These are phyloP conservation scores for Aureobasidium musti DNA, from an alignment of 2,329 filamentous ascomycete genomes.

Conservation along the genomic window DNA sequence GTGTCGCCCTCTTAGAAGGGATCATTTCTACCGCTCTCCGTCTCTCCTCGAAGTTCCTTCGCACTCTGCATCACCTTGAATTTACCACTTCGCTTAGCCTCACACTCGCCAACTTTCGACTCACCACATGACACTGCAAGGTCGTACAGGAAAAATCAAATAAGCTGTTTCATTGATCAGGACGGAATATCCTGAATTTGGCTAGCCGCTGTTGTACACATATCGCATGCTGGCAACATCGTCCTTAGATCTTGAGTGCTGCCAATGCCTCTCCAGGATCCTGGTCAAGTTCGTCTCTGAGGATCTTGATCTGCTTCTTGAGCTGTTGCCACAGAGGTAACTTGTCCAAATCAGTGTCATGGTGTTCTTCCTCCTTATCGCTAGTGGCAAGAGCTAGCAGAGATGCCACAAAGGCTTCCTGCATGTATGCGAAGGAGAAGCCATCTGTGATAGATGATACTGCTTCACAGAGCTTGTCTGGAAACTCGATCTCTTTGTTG, in stretches of 20 bases:
- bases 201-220: not conserved
- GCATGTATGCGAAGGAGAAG: conserved; percentile 69
- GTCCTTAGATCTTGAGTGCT: not conserved
- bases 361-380: conserved; percentile 36
- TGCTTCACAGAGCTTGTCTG: conserved; percentile 42
- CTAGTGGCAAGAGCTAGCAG: conserved; percentile 55
- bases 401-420: conserved; percentile 67
- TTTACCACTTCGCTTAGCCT: not conserved
- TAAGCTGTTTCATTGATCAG: not conserved
- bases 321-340: conserved; percentile 63
- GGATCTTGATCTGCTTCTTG: conserved; percentile 62
- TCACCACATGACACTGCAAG: not conserved
- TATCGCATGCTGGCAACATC: not conserved
- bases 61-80: not conserved
- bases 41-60: not conserved
- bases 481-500: conserved; percentile 36
- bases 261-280: conserved; percentile 8
- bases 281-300: conserved; percentile 59
- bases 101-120: not conserved
- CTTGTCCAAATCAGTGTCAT: conserved; percentile 51
- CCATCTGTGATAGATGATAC: conserved; percentile 62
- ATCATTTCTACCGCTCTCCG: not conserved
- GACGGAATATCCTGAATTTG: not conserved
- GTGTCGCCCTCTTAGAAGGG: not conserved
- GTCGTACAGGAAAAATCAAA: conserved; percentile 2